Percentiles rank a stretch among this genome's conserved stretches.
Conservation (phyloP, 352 stramenopile species). For the Achlya hypogyna region DNA sequence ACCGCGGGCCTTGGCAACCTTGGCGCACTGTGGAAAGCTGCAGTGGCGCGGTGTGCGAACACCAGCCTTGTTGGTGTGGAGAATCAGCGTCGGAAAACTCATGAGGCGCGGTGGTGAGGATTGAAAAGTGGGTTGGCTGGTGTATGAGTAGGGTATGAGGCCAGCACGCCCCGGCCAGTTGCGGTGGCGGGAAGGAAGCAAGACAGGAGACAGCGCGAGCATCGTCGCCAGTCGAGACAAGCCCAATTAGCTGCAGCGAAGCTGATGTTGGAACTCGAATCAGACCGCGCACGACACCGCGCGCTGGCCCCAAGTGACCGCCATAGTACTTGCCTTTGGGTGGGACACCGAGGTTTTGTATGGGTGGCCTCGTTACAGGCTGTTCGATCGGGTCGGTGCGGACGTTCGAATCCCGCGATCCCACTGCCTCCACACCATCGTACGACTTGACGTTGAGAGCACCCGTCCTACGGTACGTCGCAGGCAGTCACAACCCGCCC, state of each 20-base stretch:
- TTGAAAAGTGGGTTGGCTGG: too few species aligned
- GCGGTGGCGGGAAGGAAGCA: too few species aligned
- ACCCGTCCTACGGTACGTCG: too few species aligned
- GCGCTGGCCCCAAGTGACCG: too few species aligned
- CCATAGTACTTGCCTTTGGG: background rate
- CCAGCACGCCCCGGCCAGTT: background rate
- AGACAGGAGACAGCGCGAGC: background rate
- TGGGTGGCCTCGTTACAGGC: too few species aligned
- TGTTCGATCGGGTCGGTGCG: too few species aligned
- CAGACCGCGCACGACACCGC: background rate
- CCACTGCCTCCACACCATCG: background rate
- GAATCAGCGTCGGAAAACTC: background rate
- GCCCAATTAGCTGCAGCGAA: background rate
- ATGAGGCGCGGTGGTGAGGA: background rate
- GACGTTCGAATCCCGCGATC: too few species aligned
- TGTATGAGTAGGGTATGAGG: background rate
- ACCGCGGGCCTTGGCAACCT: slow-evolving; percentile 7
- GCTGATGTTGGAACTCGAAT: background rate
- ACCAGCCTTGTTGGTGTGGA: background rate
- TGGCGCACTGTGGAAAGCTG: slow-evolving; percentile 1
- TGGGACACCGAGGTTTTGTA: background rate
- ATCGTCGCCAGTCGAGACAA: background rate
- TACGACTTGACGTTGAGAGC: too few species aligned
- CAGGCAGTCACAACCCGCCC: background rate
- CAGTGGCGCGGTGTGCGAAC: slow-evolving; percentile 4